Percentiles rank a stretch among this genome's conserved stretches.
phyloP scores from a whole-genome alignment of 805 yeast genomes.

The Wickerhamiella hasegawae region DNA sequence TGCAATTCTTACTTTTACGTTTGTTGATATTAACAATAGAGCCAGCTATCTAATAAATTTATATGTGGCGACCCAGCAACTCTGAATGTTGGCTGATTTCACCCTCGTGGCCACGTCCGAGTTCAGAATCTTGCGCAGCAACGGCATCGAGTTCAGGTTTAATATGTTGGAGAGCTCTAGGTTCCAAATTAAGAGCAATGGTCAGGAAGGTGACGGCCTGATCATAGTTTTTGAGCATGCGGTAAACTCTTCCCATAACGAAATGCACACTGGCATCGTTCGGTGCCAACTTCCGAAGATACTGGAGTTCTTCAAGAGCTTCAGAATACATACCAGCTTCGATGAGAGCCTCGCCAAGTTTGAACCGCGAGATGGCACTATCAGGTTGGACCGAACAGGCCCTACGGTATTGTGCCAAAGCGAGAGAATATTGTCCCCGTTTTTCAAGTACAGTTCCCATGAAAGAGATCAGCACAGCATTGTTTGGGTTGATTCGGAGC shows the following conservation, averaged over 20 bases:
- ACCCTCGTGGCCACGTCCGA: no score
- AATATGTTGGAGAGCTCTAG: conserved; percentile 30
- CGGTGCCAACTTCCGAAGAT: conserved; percentile 62
- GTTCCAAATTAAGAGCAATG: conserved; percentile 77
- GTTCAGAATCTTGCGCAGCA: background rate
- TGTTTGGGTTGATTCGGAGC: conserved; percentile 73
- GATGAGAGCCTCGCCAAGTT: conserved; percentile 69
- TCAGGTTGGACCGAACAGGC: conserved; percentile 76
- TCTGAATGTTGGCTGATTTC: no score
- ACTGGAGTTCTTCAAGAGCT: conserved; percentile 62
- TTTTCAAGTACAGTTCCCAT: conserved; percentile 87
- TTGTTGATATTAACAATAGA: no score
- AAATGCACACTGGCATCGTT: conserved; percentile 92
- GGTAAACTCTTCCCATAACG: conserved; percentile 73
- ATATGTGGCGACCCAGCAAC: no score
- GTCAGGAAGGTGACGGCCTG: conserved; percentile 79
- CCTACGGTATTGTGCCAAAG: conserved; percentile 63
- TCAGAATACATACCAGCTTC: conserved; percentile 52
- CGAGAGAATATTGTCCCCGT: conserved; percentile 48
- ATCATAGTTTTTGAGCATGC: conserved; percentile 51
- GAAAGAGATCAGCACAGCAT: conserved; percentile 79
- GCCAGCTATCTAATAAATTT: no score
- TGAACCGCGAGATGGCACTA: conserved; percentile 74
- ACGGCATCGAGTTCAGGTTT: conserved; percentile 1
- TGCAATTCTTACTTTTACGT: no score